Evolutionary conservation across 345 rosid genomes (phyloP), one percentile per base, ranked within the genome.

Genomic region (Brassica carinata): DNA sequence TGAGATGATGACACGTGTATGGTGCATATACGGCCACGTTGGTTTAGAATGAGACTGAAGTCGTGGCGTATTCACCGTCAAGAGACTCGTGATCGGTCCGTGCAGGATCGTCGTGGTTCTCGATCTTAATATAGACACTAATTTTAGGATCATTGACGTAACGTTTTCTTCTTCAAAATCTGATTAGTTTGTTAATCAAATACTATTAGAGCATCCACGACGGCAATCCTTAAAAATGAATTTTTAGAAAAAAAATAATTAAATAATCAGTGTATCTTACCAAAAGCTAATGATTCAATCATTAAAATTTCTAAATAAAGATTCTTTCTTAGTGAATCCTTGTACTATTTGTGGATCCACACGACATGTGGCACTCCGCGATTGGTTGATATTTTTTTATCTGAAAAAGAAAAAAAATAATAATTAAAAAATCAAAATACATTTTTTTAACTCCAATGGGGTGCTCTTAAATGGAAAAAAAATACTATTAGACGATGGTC

Each of bases 11-110:
- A 88, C 92, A 88, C 93, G 92, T 69, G 67, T 51, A n/a, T 57
- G 75, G 10, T 8, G 4, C 2, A 4, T 0, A 11, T 31, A 4
- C 3, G 2, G 77, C 74, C 84, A 81, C 84, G 81, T 81, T 40
- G 77, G 77, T 45, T 33, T 9, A 10, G 9, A 14, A 57, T 2
- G 61, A 79, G 70, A 11, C 43, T 33, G 58, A 34, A 77, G 87
- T 91, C 96, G 92, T 91, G 96, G 96, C 93, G 74, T 81, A 80
- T 78, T 82, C 76, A 86, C 83, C 77, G 88, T 89, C 87, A 77
- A 75, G 83, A 69, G 89, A 77, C 53, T 78, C 62, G 66, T 81
- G 77, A 84, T 53, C 85, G 87, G 75, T 79, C 69, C 77, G 14
- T 70, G 65, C 75, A 79, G 64, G 63, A 76, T 82, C 88, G 87